phyloP scores from a whole-genome alignment of 2,329 filamentous ascomycete genomes.

The Aspergillus texensis region DNA sequence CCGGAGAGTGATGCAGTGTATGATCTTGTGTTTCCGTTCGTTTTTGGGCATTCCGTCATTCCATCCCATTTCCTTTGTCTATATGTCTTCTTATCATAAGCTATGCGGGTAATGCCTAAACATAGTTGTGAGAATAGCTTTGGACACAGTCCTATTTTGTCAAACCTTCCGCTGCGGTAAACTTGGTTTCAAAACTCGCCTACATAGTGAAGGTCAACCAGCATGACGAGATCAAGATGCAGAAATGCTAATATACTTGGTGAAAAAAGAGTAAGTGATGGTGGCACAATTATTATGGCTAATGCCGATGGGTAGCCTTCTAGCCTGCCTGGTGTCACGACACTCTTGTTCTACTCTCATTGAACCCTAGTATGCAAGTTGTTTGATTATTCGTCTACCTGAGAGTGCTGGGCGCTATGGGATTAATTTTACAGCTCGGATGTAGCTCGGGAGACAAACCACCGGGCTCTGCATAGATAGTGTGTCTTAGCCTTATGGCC shows the following conservation, averaged over 20 bases:
- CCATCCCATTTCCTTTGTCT: constrained; percentile 22
- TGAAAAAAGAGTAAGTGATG: neutral
- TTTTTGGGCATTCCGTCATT: constrained; percentile 17
- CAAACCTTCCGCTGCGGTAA: neutral
- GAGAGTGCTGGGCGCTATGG: too few relatives aligned
- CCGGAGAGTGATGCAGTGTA: constrained; percentile 28
- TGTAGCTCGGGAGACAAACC: neutral
- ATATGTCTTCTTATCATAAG: constrained; percentile 10
- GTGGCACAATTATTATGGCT: neutral
- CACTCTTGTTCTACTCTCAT: too few relatives aligned
- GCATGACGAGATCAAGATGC: too few relatives aligned
- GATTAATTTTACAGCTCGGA: too few relatives aligned
- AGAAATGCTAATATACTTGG: neutral
- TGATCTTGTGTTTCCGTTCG: constrained; percentile 19
- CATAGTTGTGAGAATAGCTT: constrained; percentile 20
- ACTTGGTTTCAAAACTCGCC: neutral
- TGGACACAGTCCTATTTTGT: constrained; percentile 7
- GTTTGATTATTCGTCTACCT: too few relatives aligned
- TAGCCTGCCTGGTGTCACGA: neutral
- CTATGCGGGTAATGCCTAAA: constrained; percentile 13
- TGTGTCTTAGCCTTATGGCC: neutral
- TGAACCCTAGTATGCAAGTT: too few relatives aligned
- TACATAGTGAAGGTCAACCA: neutral
- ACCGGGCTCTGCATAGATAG: neutral
- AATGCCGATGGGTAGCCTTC: neutral